Conservation (phyloP, 345 rosid species). For the Schrenkiella parvula region DNA sequence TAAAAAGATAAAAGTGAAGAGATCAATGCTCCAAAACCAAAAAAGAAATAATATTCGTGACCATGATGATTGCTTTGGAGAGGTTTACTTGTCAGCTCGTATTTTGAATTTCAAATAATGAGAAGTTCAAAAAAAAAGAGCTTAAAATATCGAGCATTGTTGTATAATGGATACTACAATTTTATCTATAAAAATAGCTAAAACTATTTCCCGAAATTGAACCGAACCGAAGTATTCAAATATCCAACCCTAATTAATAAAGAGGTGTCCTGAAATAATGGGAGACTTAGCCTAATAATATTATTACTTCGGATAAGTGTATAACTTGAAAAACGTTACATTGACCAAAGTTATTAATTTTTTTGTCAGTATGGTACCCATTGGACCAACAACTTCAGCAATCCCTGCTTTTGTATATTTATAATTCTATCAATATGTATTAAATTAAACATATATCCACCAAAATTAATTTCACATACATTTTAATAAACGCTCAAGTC, state of each 20-base stretch:
- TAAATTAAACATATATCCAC: not conserved
- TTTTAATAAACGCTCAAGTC: constrained; percentile 2
- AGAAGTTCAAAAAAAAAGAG: not conserved
- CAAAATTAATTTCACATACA: not conserved
- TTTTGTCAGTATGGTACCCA: constrained; percentile 18
- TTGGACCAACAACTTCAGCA: constrained; percentile 27
- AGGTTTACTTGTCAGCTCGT: not conserved
- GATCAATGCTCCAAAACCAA: constrained; percentile 25
- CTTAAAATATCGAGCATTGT: not conserved
- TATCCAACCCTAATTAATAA: not conserved
- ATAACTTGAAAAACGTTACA: constrained; percentile 5
- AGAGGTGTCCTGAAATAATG: not conserved
- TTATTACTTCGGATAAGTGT: not conserved
- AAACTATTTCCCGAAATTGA: not conserved
- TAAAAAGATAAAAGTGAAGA: not conserved
- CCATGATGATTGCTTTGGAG: constrained; percentile 19
- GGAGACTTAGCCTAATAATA: not conserved
- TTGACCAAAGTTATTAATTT: constrained; percentile 19
- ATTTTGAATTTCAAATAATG: constrained; percentile 14
- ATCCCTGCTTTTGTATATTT: constrained; percentile 16
- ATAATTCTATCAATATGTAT: not conserved
- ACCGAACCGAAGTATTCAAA: not conserved
- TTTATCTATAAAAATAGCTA: not conserved
- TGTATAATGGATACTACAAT: not conserved
- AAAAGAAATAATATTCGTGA: not conserved